A percentile compares a stretch with the other conserved stretches of the same genome.
phyloP scores from a whole-genome alignment of 2,329 filamentous ascomycete genomes.

The Aureobasidium sp. region DNA sequence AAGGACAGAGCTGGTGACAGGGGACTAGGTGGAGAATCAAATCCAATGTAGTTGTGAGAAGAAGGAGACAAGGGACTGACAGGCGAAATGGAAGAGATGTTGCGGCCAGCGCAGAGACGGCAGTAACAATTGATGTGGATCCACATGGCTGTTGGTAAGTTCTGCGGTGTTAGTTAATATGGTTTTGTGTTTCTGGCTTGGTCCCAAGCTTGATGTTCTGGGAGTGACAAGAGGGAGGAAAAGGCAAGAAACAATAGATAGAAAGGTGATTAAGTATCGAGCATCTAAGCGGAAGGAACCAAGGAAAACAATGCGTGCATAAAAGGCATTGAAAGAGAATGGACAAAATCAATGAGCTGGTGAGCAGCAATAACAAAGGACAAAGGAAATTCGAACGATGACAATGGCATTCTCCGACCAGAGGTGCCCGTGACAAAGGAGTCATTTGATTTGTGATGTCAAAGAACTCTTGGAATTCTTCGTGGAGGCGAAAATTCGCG shows the following conservation, averaged over 20 bases:
- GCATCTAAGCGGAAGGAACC: neutral
- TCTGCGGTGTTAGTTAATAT: neutral
- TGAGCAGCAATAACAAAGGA: neutral
- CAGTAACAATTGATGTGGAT: neutral
- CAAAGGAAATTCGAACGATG: neutral
- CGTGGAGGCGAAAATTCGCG: too few species aligned
- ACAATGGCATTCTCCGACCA: neutral
- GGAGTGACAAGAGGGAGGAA: neutral
- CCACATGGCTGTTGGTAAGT: neutral
- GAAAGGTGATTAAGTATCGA: neutral
- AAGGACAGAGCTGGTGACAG: neutral
- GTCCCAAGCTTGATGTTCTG: neutral
- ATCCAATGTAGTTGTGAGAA: neutral
- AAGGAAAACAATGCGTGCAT: neutral
- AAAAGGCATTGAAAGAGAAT: neutral
- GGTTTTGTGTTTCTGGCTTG: neutral
- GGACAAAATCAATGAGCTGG: neutral
- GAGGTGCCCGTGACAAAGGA: neutral
- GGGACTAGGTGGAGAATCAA: neutral
- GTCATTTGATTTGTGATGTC: too few species aligned
- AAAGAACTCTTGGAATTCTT: neutral
- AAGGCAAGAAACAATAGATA: neutral
- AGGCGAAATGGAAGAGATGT: neutral
- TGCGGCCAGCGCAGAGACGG: constrained; percentile 12
- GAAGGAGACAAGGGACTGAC: constrained; percentile 6